Evolutionary conservation across 1,284 basidiomycete species (phyloP).

Genomic region (Rhodotorula sp.): DNA sequence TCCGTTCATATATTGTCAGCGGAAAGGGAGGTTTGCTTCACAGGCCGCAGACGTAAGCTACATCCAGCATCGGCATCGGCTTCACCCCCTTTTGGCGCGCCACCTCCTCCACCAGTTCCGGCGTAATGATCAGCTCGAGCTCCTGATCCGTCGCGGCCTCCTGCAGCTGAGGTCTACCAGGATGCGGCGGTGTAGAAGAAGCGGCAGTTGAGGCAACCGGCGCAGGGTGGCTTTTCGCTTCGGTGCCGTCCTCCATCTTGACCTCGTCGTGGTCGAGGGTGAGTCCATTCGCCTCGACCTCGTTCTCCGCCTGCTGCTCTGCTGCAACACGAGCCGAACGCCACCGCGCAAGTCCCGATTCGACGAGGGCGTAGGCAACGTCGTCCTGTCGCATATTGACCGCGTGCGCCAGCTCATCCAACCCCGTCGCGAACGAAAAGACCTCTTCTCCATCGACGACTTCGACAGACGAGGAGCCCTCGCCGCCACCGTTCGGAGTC

Average conservation of each 20-base stretch:
- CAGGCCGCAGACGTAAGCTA: conserved; percentile 21
- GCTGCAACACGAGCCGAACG: conserved; percentile 37
- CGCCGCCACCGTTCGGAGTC: conserved; percentile 3
- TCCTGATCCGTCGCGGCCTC: conserved; percentile 45
- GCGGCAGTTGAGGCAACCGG: too few relatives aligned
- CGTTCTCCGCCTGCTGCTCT: background rate
- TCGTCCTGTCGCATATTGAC: conserved; percentile 73
- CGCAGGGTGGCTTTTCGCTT: background rate
- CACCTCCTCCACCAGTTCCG: conserved; percentile 68
- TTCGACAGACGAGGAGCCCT: background rate
- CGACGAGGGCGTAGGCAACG: conserved; percentile 78
- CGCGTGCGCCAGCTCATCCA: conserved; percentile 27
- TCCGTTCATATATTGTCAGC: too few relatives aligned
- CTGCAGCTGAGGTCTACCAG: background rate
- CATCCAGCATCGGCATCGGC: conserved; percentile 25
- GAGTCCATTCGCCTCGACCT: too few relatives aligned
- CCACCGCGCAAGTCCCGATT: conserved; percentile 71
- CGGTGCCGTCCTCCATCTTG: conserved; percentile 11
- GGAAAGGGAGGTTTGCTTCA: background rate
- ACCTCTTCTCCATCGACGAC: conserved; percentile 3
- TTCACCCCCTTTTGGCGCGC: conserved; percentile 64
- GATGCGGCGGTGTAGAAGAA: too few relatives aligned
- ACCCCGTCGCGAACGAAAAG: conserved; percentile 25
- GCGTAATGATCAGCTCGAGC: conserved; percentile 59
- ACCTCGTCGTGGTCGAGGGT: conserved; percentile 1